Conservation (phyloP, 2,329 filamentous ascomycete genomes). For the Calonectria pauciramosa region DNA sequence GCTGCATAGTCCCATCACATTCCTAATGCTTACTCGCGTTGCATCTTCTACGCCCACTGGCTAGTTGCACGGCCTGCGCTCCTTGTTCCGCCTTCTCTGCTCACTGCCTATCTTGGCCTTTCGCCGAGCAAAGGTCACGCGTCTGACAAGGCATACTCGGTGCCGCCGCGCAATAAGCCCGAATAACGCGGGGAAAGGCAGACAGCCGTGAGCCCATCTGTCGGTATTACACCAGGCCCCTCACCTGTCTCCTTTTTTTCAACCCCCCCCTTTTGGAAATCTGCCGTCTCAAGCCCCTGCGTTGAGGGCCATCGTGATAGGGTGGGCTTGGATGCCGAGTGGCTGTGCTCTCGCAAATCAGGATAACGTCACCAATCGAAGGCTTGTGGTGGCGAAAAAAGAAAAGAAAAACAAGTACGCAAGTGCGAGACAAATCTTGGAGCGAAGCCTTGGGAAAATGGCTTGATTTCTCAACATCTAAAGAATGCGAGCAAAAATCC, state of each 20-base stretch:
- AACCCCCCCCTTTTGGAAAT: background rate
- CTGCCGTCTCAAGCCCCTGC: background rate
- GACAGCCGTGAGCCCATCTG: background rate
- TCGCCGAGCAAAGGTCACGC: background rate
- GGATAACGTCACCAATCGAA: background rate
- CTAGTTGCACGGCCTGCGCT: background rate
- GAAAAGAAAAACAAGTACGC: background rate
- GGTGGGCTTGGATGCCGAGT: background rate
- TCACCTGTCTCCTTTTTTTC: background rate
- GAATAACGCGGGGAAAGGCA: constrained; percentile 1
- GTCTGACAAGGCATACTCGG: background rate
- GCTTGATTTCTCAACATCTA: background rate
- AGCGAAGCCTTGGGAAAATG: background rate
- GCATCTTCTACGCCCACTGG: background rate
- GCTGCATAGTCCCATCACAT: background rate
- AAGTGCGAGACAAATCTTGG: background rate
- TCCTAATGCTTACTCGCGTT: background rate
- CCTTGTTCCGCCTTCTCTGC: background rate
- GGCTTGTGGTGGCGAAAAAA: constrained; percentile 3
- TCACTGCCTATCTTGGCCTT: background rate
- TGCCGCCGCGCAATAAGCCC: background rate
- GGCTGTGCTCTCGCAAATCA: background rate
- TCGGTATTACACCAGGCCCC: background rate
- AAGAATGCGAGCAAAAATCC: background rate
- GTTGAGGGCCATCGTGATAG: background rate